Conservation (phyloP, 2,329 filamentous ascomycete species). For the Botrytis aclada region DNA sequence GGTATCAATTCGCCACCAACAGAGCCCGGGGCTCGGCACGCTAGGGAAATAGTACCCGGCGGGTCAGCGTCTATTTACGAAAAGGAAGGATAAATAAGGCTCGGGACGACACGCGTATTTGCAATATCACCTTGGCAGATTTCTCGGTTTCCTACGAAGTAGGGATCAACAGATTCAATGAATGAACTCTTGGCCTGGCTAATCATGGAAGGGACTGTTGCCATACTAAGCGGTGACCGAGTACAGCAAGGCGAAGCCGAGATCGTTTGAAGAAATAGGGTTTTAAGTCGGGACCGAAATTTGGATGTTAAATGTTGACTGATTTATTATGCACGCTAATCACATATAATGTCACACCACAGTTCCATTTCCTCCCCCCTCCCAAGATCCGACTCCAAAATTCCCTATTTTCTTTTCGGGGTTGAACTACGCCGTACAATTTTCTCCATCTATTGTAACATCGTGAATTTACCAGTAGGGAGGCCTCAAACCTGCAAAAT, state of each 20-base stretch:
- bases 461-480: slow-evolving; percentile 52
- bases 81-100: background rate
- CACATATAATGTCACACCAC: background rate
- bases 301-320: slow-evolving; percentile 8
- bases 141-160: background rate
- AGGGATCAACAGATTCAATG: background rate
- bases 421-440: background rate
- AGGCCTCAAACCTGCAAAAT: slow-evolving; percentile 58
- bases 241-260: background rate
- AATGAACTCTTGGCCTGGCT: background rate
- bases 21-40: background rate
- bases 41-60: background rate
- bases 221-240: background rate
- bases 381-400: background rate
- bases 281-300: background rate
- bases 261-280: background rate
- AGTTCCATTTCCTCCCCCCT: background rate
- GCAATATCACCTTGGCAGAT: background rate
- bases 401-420: background rate
- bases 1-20: background rate
- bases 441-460: background rate
- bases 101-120: background rate
- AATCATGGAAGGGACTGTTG: background rate
- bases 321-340: slow-evolving; percentile 8
- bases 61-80: background rate